Conservation (phyloP, 768 basidiomycete genomes). For the Auricularia heimuer region DNA sequence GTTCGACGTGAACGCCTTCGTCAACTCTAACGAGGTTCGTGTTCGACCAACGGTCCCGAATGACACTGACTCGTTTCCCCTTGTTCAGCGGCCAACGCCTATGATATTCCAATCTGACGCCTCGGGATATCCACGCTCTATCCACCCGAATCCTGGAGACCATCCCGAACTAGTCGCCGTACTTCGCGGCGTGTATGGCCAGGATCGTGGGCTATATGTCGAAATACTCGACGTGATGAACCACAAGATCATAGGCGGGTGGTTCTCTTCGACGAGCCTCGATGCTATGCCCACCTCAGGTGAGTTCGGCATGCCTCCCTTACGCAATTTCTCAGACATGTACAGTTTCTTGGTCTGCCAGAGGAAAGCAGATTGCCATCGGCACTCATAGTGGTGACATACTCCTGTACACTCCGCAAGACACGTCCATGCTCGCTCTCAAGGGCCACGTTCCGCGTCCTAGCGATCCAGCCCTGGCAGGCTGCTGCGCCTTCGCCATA, state of each 20-base stretch:
- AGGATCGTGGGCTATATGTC: constrained; percentile 8
- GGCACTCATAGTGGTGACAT: constrained; percentile 64
- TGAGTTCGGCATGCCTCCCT: constrained; percentile 24
- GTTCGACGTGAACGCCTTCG: constrained; percentile 31
- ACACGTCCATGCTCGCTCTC: constrained; percentile 31
- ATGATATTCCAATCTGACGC: constrained; percentile 5
- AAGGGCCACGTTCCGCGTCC: constrained; percentile 52
- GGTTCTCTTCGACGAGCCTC: constrained; percentile 4
- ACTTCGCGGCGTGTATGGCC: constrained; percentile 5
- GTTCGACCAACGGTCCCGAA: neutral
- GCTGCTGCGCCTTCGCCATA: constrained; percentile 38
- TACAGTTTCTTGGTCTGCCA: constrained; percentile 75
- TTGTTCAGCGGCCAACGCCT: neutral
- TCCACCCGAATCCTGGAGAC: constrained; percentile 11
- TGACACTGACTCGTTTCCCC: neutral
- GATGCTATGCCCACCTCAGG: constrained; percentile 49
- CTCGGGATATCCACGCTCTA: neutral
- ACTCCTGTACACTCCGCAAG: constrained; percentile 50
- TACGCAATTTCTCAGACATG: neutral
- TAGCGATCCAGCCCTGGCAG: constrained; percentile 32
- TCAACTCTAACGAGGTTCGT: neutral
- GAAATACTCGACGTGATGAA: constrained; percentile 7
- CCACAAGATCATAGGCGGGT: constrained; percentile 6
- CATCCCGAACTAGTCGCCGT: constrained; percentile 12
- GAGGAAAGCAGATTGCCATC: constrained; percentile 75